phyloP scores from a whole-genome alignment of 2,329 filamentous ascomycete genomes.

The Scolecobasidium constrictum region DNA sequence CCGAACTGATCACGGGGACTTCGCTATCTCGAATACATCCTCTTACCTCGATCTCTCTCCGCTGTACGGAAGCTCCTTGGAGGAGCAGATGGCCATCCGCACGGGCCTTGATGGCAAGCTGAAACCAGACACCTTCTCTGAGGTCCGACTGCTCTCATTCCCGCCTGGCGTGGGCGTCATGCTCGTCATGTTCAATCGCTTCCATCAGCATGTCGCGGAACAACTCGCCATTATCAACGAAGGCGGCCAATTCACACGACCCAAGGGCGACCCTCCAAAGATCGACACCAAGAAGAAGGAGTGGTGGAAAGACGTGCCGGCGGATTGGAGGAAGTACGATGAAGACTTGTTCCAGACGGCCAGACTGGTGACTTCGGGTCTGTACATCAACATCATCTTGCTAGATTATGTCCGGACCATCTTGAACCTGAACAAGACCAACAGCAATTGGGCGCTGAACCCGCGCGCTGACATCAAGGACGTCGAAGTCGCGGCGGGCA shows the following conservation, averaged over 20 bases:
- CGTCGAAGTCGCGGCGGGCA: conserved; percentile 63
- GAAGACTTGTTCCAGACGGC: conserved; percentile 42
- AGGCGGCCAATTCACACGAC: conserved; percentile 62
- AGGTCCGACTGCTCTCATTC: conserved; percentile 53
- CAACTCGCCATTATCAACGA: conserved; percentile 83
- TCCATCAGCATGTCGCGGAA: conserved; percentile 77
- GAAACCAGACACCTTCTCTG: conserved; percentile 60
- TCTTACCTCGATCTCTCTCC: conserved; percentile 67
- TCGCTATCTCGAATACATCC: conserved; percentile 54
- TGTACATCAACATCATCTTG: conserved; percentile 43
- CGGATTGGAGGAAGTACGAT: conserved; percentile 26
- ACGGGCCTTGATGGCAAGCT: conserved; percentile 56
- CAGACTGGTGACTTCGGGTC: conserved; percentile 39
- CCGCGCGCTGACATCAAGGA: conserved; percentile 58
- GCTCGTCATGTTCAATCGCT: conserved; percentile 58
- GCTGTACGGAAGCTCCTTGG: conserved; percentile 60
- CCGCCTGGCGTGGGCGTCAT: conserved; percentile 58
- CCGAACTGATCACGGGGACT: conserved; percentile 52
- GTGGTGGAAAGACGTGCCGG: conserved; percentile 19
- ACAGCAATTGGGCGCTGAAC: conserved; percentile 73
- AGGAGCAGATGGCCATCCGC: conserved; percentile 54
- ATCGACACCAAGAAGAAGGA: conserved; percentile 3
- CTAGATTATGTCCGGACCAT: conserved; percentile 45
- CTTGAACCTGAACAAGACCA: conserved; percentile 51
- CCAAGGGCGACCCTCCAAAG: conserved; percentile 24